Evolutionary conservation across 306 rosid species (phyloP).

Genomic region (Dalbergia oliveri): DNA sequence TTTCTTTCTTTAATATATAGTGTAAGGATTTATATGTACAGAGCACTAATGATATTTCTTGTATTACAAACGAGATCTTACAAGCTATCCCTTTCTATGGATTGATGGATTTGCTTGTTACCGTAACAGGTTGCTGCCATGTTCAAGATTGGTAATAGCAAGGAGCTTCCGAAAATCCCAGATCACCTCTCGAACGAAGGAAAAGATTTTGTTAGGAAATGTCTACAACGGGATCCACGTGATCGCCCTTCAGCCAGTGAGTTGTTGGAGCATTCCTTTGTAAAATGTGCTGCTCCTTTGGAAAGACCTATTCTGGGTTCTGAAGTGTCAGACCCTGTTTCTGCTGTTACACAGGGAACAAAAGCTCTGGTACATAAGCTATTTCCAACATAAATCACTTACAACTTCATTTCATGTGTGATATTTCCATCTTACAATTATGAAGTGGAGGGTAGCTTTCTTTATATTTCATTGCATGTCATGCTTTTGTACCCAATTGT

Average conservation of each 20-base stretch:
- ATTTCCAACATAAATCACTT: slow-evolving; percentile 1
- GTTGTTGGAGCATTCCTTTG: slow-evolving; percentile 94
- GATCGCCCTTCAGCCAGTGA: slow-evolving; percentile 81
- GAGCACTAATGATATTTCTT: slow-evolving; percentile 13
- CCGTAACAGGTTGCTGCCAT: slow-evolving; percentile 89
- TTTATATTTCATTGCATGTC: slow-evolving; percentile 3
- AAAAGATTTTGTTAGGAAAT: slow-evolving; percentile 83
- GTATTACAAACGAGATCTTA: slow-evolving; percentile 26
- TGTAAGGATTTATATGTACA: slow-evolving; percentile 13
- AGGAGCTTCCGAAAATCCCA: slow-evolving; percentile 91
- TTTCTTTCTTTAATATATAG: background rate
- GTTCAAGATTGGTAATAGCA: slow-evolving; percentile 99
- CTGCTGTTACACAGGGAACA: slow-evolving; percentile 69
- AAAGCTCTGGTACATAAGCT: slow-evolving; percentile 68
- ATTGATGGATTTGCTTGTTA: slow-evolving; percentile 47
- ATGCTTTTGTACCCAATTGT: slow-evolving; percentile 1
- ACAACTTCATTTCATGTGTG: slow-evolving; percentile 10
- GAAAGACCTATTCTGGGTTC: slow-evolving; percentile 74
- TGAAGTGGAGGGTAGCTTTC: background rate
- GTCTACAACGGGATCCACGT: slow-evolving; percentile 91
- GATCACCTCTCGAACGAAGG: slow-evolving; percentile 88
- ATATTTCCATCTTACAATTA: slow-evolving; percentile 22
- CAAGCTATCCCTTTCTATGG: slow-evolving; percentile 40
- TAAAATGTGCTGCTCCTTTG: slow-evolving; percentile 83
- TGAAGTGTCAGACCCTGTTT: slow-evolving; percentile 61